These are phyloP conservation scores for Bruguiera sexangula DNA, from an alignment of 345 rosid genomes.

Conservation along the genomic window DNA sequence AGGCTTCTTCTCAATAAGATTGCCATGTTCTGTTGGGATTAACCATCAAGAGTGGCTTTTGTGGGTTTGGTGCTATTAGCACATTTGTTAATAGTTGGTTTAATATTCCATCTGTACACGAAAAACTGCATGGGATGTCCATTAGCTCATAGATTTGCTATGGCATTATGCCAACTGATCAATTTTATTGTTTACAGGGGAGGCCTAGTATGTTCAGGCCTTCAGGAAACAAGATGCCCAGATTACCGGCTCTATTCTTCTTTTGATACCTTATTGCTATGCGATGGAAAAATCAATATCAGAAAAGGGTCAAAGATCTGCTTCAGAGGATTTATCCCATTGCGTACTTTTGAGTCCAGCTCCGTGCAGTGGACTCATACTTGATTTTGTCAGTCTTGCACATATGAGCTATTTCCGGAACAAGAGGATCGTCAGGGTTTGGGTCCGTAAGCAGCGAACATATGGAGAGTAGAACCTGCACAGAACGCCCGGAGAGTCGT, in stretches of 20 bases:
- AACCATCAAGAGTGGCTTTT: too few species aligned
- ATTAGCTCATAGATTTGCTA: background rate
- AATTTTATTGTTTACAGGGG: background rate
- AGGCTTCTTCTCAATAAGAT: too few species aligned
- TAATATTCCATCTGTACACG: too few species aligned
- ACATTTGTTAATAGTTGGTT: too few species aligned
- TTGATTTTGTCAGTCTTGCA: conserved; percentile 47
- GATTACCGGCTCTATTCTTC: background rate
- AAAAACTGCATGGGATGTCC: too few species aligned
- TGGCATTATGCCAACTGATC: background rate
- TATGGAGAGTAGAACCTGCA: conserved; percentile 53
- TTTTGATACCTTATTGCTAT: background rate
- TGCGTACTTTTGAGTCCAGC: conserved; percentile 65
- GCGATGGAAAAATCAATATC: background rate
- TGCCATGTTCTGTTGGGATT: too few species aligned
- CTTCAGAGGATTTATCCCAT: conserved; percentile 36
- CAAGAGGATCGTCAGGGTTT: conserved; percentile 55
- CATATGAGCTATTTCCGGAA: conserved; percentile 54
- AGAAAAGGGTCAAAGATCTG: background rate
- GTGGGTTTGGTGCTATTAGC: too few species aligned
- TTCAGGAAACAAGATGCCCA: background rate
- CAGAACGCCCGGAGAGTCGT: background rate
- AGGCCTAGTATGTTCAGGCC: background rate
- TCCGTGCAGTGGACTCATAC: conserved; percentile 56
- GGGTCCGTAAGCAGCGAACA: conserved; percentile 67